Percentiles rank a stretch among this genome's conserved stretches.
Evolutionary conservation across 306 rosid species (phyloP).

Genomic region (Inga oerstediana): DNA sequence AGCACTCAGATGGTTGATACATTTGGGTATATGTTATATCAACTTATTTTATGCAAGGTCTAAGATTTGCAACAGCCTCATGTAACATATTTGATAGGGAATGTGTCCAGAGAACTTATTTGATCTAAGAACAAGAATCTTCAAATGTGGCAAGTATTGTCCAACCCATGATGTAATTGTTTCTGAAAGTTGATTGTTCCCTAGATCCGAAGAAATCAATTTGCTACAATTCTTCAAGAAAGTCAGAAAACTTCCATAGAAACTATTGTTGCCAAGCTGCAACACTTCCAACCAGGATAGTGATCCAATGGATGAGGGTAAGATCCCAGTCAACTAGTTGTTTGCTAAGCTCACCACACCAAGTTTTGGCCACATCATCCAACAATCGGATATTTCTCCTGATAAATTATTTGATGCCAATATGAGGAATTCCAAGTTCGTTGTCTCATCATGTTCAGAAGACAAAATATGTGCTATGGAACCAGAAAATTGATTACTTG

Average conservation of each 20-base stretch:
- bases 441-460: not conserved
- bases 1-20: too few relatives aligned
- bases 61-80: too few relatives aligned
- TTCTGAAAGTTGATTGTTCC: not conserved
- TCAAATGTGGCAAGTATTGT: too few relatives aligned
- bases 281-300: not conserved
- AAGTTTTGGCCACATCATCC: not conserved
- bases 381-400: slow-evolving; percentile 24
- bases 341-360: not conserved
- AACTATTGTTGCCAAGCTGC: not conserved
- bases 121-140: too few relatives aligned
- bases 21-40: too few relatives aligned
- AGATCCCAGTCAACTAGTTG: not conserved
- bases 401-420: slow-evolving; percentile 28
- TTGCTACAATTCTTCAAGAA: not conserved
- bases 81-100: too few relatives aligned
- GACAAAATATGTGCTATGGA: slow-evolving; percentile 2
- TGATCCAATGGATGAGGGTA: not conserved
- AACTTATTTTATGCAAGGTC: too few relatives aligned
- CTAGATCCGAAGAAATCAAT: not conserved
- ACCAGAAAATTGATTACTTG: slow-evolving; percentile 14
- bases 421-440: not conserved
- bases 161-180: too few relatives aligned
- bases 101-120: too few relatives aligned
- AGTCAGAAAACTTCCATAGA: not conserved